Base-by-base conservation (phyloP, 805 yeast genomes). In the Zygotorulaspora danielsina region DNA sequence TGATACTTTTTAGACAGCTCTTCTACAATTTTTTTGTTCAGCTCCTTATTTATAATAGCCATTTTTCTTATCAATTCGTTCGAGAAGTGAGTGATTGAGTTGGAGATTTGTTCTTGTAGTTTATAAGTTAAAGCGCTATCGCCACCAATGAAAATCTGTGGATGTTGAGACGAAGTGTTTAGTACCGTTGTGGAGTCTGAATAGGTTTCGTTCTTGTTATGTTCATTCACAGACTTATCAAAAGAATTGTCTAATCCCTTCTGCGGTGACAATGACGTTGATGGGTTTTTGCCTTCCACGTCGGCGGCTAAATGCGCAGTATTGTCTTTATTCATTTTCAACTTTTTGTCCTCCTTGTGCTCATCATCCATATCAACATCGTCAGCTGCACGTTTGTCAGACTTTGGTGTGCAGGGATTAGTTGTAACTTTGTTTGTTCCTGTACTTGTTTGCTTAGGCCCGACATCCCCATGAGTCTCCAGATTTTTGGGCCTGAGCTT, bases 1-100 rank as follows among this genome's bases (percentile, higher is more conserved):
- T 64, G 63, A 40, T 67, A 67, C 39, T 66, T 66, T 7, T 43
- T 45, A 0, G 70, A 57, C 34, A 67, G 39, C 25, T 66, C 68
- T 13, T 39, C 44, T 42, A 62, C 49, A 3, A 67, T 53, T 36
- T 57, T 64, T 29, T 56, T 52, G 38, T 65, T 67, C 41, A 67
- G 46, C 40, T 65, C 70, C 5, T 57, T 51, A 38, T 66, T 67
- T 32, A 67, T 62, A 5, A 67, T 50, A 3, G 53, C 49, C 27
- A 67, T 59, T 44, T 66, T 67, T 13, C 51, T 48, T 0, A 55
- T 51, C 32, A 67, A 44, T 25, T 63, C 65, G n/a, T 56, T 51
- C 0, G 70, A 59, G 44, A 67, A 67, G 3, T 42, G 38, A 3
- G 50, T 42, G 13, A 67, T 59, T 0, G 71, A 66, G 8, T 52